Percentiles rank a stretch among this genome's conserved stretches.
Conservation (phyloP, 2,329 filamentous ascomycete species). For the Beauveria asiatica region DNA sequence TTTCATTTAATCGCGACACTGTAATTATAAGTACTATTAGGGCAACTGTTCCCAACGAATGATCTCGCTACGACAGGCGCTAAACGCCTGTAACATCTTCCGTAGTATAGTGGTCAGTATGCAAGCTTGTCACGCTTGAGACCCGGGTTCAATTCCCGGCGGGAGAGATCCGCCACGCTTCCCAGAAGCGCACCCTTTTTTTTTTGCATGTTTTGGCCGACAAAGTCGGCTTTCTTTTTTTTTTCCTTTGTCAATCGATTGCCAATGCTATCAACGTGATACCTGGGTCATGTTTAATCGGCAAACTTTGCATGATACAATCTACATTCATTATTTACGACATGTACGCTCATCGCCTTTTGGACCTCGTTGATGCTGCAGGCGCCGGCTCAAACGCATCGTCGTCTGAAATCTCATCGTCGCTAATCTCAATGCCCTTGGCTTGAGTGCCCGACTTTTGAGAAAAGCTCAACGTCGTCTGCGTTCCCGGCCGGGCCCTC, state of each 20-base stretch:
- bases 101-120: constrained; percentile 18
- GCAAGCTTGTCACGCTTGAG: constrained; percentile 18
- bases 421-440: constrained; percentile 50
- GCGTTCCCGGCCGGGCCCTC: constrained; percentile 37
- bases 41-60: background rate
- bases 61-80: constrained; percentile 15
- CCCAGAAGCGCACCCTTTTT: constrained; percentile 4
- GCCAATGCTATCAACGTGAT: background rate
- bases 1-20: background rate
- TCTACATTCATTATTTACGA: background rate
- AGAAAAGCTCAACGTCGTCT: constrained; percentile 44
- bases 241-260: too few species aligned
- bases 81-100: constrained; percentile 13
- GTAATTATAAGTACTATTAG: constrained; percentile 1
- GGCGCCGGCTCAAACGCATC: constrained; percentile 50
- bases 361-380: constrained; percentile 22
- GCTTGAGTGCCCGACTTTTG: constrained; percentile 35
- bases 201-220: background rate
- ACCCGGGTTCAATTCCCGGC: constrained; percentile 18
- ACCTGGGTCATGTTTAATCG: background rate
- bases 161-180: constrained; percentile 15
- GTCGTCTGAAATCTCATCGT: constrained; percentile 57
- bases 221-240: too few species aligned
- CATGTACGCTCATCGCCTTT: constrained; percentile 19
- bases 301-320: background rate